Conservation (phyloP, 1,284 basidiomycete species). For the Tremellales sp. region DNA sequence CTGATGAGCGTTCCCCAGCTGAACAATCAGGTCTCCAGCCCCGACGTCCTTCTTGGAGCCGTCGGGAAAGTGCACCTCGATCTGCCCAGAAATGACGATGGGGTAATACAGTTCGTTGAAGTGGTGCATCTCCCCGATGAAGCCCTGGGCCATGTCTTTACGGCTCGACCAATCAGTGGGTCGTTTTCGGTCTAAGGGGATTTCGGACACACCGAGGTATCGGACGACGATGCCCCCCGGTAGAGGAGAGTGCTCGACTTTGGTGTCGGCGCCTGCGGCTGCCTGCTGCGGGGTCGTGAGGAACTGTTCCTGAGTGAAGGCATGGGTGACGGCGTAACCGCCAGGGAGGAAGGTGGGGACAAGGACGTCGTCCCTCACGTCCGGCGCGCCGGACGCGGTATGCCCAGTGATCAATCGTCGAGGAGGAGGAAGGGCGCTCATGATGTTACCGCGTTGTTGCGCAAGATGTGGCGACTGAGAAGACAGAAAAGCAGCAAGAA, state of each 20-base stretch:
- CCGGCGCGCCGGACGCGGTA: constrained; percentile 3
- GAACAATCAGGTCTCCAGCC: constrained; percentile 12
- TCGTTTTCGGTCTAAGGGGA: no score
- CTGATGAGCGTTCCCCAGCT: constrained; percentile 13
- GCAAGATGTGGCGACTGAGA: no score
- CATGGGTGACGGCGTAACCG: background rate
- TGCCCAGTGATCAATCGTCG: constrained; percentile 10
- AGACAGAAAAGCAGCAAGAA: no score
- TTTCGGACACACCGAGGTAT: constrained; percentile 1
- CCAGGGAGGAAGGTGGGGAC: background rate
- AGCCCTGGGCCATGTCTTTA: constrained; percentile 5
- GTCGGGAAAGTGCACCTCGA: constrained; percentile 11
- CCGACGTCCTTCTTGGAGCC: constrained; percentile 11
- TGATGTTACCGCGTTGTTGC: no score
- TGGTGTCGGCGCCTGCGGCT: background rate
- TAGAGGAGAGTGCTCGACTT: constrained; percentile 10
- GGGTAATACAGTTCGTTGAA: constrained; percentile 6
- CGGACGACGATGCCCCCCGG: constrained; percentile 8
- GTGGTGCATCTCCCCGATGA: background rate
- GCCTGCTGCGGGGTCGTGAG: background rate
- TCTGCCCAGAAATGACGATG: constrained; percentile 10
- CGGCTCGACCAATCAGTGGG: no score
- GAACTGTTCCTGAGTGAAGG: background rate
- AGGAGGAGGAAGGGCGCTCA: constrained; percentile 16
- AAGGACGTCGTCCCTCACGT: constrained; percentile 9